Evolutionary conservation across 192 early-diverging fungal species (phyloP), one percentile per base, ranked within the genome.

Genomic region (Radiomyces spectabilis): DNA sequence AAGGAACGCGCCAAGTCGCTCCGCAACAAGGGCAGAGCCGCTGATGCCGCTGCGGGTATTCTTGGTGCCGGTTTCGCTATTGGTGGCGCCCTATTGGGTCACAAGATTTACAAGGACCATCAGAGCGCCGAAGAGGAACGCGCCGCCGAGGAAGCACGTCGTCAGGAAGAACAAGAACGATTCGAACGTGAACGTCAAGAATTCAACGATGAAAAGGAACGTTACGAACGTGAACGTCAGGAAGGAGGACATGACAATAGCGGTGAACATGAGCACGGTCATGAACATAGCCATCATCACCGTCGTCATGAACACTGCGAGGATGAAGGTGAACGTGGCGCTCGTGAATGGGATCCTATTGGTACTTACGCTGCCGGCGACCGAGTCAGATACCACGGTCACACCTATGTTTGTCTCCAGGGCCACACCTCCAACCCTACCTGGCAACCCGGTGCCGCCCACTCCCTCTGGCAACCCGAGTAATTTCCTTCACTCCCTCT

Each of bases 321-420:
- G 18, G 40, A 46, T 9, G n/a, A 43, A 12, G 13, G 55, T 18
- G 44, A 56, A 1, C 55, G 50, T 6, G 52, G 41, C 15, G 61
- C 37, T 32, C 46, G 22, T 19, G 59, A 74, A 32, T 77, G 75
- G 75, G 57, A 74, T 22, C 57, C 63, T 5, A 51, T 66, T 35
- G 75, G 75, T 37, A 68, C 35, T 40, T 77, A 77, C 57, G 62
- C 65, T 19, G 54, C 75, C 34, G 75, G 75, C 30, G 75, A 77
- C 51, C 66, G 68, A 49, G 72, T 77, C 49, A 63, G 62, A 34
- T 77, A 66, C 45, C 61, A 74, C 18, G 66, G 69, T 4, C 62
- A 57, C 43, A 60, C 50, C 30, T 77, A 74, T 39, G 25, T 73
- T 25, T 77, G 75, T 48, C 52, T 77, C 31, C 75, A 77, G 51